Percentiles rank a stretch among this genome's conserved stretches.
Evolutionary conservation across 192 early-diverging fungal genomes (phyloP).

Genomic region (Backusella australiensis): DNA sequence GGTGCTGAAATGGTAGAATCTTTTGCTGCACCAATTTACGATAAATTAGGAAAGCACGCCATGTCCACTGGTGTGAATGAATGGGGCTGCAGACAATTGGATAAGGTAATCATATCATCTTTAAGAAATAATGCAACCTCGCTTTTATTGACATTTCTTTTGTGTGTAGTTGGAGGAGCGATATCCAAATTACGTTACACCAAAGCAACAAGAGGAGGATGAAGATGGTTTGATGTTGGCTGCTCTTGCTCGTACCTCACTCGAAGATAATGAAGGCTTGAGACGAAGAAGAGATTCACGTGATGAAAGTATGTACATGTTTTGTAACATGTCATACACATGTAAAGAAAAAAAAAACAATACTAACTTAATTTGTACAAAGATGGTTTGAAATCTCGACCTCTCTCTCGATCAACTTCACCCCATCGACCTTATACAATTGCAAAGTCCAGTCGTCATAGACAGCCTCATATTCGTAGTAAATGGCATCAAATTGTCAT

Average conservation of each 20-base stretch:
- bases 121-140: neutral
- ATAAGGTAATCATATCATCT: neutral
- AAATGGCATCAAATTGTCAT: slow-evolving; percentile 63
- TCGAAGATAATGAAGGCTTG: slow-evolving; percentile 15
- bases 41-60: slow-evolving; percentile 54
- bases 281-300: slow-evolving; percentile 18
- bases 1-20: slow-evolving; percentile 78
- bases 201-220: slow-evolving; percentile 18
- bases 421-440: slow-evolving; percentile 32
- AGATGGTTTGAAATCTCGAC: slow-evolving; percentile 17
- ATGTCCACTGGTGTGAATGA: slow-evolving; percentile 8
- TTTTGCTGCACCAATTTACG: slow-evolving; percentile 71
- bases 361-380: neutral
- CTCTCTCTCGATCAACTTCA: slow-evolving; percentile 38
- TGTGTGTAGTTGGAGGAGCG: slow-evolving; percentile 23
- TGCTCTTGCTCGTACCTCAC: slow-evolving; percentile 36
- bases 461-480: slow-evolving; percentile 21
- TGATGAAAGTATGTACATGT: slow-evolving; percentile 10
- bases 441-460: slow-evolving; percentile 25
- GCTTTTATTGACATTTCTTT: neutral
- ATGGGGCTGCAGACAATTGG: slow-evolving; percentile 9
- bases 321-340: neutral
- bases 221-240: slow-evolving; percentile 28
- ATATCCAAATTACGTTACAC: slow-evolving; percentile 29
- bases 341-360: neutral